Conservation (phyloP, 164 flowering plant genomes). For the Nelumbo lutea region DNA sequence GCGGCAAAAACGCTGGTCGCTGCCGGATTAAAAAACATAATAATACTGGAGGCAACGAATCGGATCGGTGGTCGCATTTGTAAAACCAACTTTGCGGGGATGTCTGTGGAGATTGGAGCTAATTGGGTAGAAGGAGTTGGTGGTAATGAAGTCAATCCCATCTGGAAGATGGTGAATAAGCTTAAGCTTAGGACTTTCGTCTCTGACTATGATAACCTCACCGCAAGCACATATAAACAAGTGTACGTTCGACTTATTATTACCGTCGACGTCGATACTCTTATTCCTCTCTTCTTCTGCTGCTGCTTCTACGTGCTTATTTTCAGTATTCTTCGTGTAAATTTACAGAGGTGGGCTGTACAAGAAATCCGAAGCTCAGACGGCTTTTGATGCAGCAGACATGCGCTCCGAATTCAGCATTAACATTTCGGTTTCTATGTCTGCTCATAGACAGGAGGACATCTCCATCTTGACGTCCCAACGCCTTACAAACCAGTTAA, state of each 20-base stretch:
- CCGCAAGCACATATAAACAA: conserved; percentile 10
- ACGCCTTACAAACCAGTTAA: conserved; percentile 23
- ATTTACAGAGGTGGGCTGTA: conserved; percentile 20
- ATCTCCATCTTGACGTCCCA: conserved; percentile 29
- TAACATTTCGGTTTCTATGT: neutral
- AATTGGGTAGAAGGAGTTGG: conserved; percentile 34
- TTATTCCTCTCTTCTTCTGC: neutral
- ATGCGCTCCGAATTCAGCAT: conserved; percentile 2
- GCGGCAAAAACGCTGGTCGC: conserved; percentile 21
- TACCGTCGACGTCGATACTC: neutral
- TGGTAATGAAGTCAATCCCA: conserved; percentile 23
- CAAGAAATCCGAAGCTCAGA: neutral
- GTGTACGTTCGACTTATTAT: neutral
- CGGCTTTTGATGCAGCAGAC: conserved; percentile 9
- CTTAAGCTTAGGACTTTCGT: conserved; percentile 13
- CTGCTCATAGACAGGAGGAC: conserved; percentile 11
- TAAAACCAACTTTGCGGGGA: conserved; percentile 27
- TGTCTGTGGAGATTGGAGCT: conserved; percentile 30
- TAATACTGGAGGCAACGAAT: conserved; percentile 33
- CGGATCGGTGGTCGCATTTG: conserved; percentile 31
- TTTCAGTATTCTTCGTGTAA: neutral
- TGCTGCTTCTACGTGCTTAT: neutral
- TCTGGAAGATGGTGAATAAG: conserved; percentile 24
- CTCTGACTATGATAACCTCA: conserved; percentile 13
- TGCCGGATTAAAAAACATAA: conserved; percentile 23